phyloP scores from a whole-genome alignment of 1,284 basidiomycete species.

The Ustilago crameri region DNA sequence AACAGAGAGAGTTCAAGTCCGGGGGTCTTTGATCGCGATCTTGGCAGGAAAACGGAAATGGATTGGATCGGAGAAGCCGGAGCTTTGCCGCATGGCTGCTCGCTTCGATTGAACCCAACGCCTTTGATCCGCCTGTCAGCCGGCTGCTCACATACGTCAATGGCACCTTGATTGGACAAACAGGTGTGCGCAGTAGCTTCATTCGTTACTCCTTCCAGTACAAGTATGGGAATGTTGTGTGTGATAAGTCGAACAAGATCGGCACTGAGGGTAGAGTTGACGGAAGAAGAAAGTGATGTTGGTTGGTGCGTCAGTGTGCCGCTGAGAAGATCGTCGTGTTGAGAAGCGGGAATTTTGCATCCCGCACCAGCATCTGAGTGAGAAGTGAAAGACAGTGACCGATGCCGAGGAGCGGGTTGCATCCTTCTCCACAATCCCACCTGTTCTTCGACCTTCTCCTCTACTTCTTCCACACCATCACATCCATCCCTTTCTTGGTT shows the following conservation, averaged over 20 bases:
- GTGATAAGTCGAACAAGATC: neutral
- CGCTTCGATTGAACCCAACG: neutral
- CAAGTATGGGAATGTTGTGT: neutral
- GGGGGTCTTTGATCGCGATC: constrained; percentile 1
- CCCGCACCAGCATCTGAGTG: neutral
- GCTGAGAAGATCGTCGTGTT: constrained; percentile 4
- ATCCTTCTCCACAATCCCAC: constrained; percentile 5
- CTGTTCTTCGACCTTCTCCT: neutral
- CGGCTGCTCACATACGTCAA: too few relatives aligned
- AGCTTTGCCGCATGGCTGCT: neutral
- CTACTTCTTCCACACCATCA: constrained; percentile 8
- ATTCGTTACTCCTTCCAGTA: neutral
- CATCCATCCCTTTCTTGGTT: neutral
- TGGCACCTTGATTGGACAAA: too few relatives aligned
- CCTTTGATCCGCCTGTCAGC: too few relatives aligned
- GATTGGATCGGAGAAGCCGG: neutral
- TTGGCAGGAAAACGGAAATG: neutral
- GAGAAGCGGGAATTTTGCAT: neutral
- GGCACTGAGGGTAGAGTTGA: neutral
- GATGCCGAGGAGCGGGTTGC: constrained; percentile 2
- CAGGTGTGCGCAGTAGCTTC: too few relatives aligned
- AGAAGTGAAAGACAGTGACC: neutral
- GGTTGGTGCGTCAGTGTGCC: constrained; percentile 23
- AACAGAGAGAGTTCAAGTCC: too few relatives aligned
- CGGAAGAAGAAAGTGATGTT: neutral